phyloP scores from a whole-genome alignment of 2,329 filamentous ascomycete species.

The Penicillium paneum region DNA sequence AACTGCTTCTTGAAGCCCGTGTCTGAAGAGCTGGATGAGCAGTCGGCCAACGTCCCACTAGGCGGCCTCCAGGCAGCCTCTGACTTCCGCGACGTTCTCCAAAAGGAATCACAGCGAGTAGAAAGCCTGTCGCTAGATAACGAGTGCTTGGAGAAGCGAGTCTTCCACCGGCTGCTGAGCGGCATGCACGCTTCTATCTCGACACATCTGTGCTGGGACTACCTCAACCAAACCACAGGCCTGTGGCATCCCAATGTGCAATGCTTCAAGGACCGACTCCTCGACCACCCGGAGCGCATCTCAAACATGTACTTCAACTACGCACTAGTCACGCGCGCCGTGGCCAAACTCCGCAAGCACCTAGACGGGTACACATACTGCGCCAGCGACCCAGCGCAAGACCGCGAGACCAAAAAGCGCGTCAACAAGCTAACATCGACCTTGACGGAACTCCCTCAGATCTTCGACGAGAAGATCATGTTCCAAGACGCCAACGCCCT shows the following conservation, averaged over 20 bases:
- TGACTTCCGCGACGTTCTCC: conserved; percentile 60
- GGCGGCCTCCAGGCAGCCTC: conserved; percentile 55
- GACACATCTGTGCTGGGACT: conserved; percentile 92
- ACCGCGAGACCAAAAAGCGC: conserved; percentile 74
- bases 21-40: conserved; percentile 24
- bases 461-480: conserved; percentile 95
- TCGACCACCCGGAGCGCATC: conserved; percentile 81
- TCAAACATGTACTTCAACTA: conserved; percentile 99
- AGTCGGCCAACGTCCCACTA: conserved; percentile 33
- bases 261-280: conserved; percentile 85
- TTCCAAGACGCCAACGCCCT: conserved; percentile 68
- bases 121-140: conserved; percentile 74
- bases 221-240: conserved; percentile 90
- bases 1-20: conserved; percentile 75
- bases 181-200: conserved; percentile 99
- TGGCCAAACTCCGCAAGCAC: conserved; percentile 83
- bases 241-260: conserved; percentile 85
- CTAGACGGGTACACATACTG: conserved; percentile 87
- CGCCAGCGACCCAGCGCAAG: conserved; percentile 76
- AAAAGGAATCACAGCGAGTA: conserved; percentile 44
- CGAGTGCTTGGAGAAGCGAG: conserved; percentile 96
- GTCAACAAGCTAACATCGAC: conserved; percentile 71
- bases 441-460: conserved; percentile 65
- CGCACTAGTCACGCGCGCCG: conserved; percentile 84
- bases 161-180: conserved; percentile 91